These are phyloP conservation scores for Polygonum aviculare DNA, from an alignment of 148 eudicot genomes.

Conservation along the genomic window DNA sequence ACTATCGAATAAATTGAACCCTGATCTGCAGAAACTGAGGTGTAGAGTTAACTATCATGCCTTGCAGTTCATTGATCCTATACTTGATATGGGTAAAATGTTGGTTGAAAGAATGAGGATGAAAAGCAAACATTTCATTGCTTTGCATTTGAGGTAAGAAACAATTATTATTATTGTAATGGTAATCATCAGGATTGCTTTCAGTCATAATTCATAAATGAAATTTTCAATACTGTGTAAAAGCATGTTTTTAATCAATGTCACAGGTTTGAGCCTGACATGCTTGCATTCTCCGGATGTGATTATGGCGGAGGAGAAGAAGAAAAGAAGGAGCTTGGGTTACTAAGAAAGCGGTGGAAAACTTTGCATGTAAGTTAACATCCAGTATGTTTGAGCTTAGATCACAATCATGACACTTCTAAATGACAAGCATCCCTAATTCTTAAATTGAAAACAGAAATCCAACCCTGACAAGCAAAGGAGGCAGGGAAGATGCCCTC, in stretches of 20 bases:
- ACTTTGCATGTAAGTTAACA: constrained; percentile 57
- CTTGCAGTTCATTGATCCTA: constrained; percentile 53
- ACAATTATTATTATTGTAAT: background rate
- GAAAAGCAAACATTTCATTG: constrained; percentile 57
- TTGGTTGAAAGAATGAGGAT: constrained; percentile 68
- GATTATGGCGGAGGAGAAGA: constrained; percentile 86
- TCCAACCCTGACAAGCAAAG: constrained; percentile 69
- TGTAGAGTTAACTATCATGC: constrained; percentile 92
- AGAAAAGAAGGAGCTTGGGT: constrained; percentile 54
- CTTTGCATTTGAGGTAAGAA: constrained; percentile 74
- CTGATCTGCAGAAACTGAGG: constrained; percentile 65
- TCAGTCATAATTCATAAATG: background rate
- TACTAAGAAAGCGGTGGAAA: constrained; percentile 69
- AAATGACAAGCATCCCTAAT: background rate
- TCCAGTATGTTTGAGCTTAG: background rate
- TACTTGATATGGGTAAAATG: constrained; percentile 59
- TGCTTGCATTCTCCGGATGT: constrained; percentile 96
- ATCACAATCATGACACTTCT: background rate
- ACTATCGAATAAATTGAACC: constrained; percentile 53
- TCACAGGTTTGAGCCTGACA: constrained; percentile 82
- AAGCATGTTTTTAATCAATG: background rate
- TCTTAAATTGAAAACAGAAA: constrained; percentile 34
- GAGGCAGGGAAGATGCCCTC: constrained; percentile 78
- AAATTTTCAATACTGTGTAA: background rate
- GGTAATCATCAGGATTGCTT: background rate